Percentiles rank a stretch among this genome's conserved stretches.
Conservation (phyloP, 2,329 filamentous ascomycete species). For the Neonectria ditissima region DNA sequence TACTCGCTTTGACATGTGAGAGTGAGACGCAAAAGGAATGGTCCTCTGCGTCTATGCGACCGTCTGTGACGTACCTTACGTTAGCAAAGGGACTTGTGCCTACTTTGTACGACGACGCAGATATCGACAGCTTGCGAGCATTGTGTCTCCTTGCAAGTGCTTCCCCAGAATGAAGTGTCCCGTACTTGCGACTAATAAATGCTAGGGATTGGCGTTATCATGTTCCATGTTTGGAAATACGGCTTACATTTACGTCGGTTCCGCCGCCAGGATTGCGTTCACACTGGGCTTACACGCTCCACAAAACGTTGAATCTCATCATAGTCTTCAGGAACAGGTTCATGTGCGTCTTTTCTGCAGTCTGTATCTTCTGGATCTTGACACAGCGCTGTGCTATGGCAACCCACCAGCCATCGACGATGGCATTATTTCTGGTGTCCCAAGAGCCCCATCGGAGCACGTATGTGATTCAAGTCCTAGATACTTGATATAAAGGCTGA, state of each 20-base stretch:
- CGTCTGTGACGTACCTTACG: constrained; percentile 21
- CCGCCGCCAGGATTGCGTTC: constrained; percentile 21
- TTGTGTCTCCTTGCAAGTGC: constrained; percentile 20
- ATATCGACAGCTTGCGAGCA: constrained; percentile 20
- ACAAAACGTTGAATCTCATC: constrained; percentile 5
- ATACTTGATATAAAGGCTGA: neutral
- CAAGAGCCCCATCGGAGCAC: constrained; percentile 17
- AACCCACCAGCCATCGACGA: constrained; percentile 22
- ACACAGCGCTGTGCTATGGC: constrained; percentile 19
- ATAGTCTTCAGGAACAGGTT: constrained; percentile 23
- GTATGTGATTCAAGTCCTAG: neutral
- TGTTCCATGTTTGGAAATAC: constrained; percentile 28
- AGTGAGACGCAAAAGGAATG: constrained; percentile 21
- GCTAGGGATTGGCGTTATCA: constrained; percentile 19
- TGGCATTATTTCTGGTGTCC: neutral
- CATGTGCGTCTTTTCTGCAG: constrained; percentile 19
- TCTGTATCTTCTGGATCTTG: constrained; percentile 21
- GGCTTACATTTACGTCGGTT: constrained; percentile 25
- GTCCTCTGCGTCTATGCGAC: constrained; percentile 13
- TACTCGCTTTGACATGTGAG: constrained; percentile 24
- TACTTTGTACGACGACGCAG: constrained; percentile 22
- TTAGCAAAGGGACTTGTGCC: constrained; percentile 27
- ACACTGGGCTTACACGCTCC: constrained; percentile 21
- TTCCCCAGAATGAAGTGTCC: neutral
- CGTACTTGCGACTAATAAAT: neutral